phyloP scores from a whole-genome alignment of 1,284 basidiomycete species.

The Apiotrichum sp. region DNA sequence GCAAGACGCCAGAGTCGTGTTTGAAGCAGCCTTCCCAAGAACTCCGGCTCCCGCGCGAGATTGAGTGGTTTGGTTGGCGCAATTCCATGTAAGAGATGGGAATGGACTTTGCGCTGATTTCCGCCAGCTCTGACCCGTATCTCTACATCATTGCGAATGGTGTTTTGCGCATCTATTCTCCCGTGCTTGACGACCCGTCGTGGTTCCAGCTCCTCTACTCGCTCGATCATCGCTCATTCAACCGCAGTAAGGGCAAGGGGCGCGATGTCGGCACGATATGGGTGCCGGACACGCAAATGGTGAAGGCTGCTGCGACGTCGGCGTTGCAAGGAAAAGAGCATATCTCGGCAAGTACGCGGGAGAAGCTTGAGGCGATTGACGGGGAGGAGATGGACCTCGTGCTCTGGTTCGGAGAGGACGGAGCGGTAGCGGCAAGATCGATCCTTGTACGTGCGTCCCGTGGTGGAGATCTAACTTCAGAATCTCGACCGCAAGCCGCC shows the following conservation, averaged over 20 bases:
- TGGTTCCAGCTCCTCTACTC: slow-evolving; percentile 72
- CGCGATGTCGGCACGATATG: slow-evolving; percentile 26
- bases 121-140: slow-evolving; percentile 30
- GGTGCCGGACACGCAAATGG: slow-evolving; percentile 28
- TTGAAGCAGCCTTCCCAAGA: slow-evolving; percentile 27
- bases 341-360: not conserved
- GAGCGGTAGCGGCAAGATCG: slow-evolving; percentile 63
- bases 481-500: slow-evolving; percentile 86
- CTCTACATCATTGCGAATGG: slow-evolving; percentile 40
- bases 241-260: slow-evolving; percentile 11
- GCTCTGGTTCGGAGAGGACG: slow-evolving; percentile 63
- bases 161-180: slow-evolving; percentile 69
- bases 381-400: slow-evolving; percentile 74
- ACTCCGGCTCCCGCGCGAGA: slow-evolving; percentile 35
- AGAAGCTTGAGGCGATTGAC: slow-evolving; percentile 30
- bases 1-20: slow-evolving; percentile 17
- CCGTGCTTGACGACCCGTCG: slow-evolving; percentile 77
- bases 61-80: slow-evolving; percentile 42
- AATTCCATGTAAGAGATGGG: slow-evolving; percentile 20
- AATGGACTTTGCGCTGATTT: not conserved
- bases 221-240: slow-evolving; percentile 56
- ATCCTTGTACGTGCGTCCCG: slow-evolving; percentile 57
- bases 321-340: slow-evolving; percentile 20
- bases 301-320: slow-evolving; percentile 17
- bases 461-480: slow-evolving; percentile 40